Base-by-base conservation (phyloP, 108 stramenopile genomes). In the Craspedostauros australis region DNA sequence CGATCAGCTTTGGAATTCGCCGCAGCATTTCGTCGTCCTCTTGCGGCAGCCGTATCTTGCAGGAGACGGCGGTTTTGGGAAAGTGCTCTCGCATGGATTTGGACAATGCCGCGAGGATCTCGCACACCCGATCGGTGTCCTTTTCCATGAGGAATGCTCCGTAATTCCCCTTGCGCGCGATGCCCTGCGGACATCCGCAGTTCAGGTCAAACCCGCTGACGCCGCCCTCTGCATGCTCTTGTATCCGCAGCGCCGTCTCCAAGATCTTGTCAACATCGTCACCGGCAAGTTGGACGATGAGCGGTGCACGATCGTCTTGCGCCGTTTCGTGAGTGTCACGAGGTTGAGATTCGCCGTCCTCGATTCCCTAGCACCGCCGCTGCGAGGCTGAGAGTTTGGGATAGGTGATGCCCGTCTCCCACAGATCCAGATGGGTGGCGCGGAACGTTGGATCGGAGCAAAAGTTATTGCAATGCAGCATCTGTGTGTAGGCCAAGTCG, bases 111-210 rank as follows among this genome's bases (percentile, higher is more conserved):
- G 54, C 18, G 4, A 87, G 41, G 27, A 87, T 81, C 0, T 73
- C 57, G 38, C 49, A 64, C 7, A 78, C 68, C 4, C 20, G 55
- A 2, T 74, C 76, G 18, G 41, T 30, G 53, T 84, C 85, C 41
- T 91, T 86, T 54, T 96, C 94, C 71, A 97, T 83, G 12, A 99
- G 64, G 54, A 86, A 97, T 0, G 99, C 96, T n/a, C 99, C 99
- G 62, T 98, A 98, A 16, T 75, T 42, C 8, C 96, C 97, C 60
- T 77, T 73, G 33, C 89, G 89, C 0, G 99, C 99, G 55, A 97
- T 98, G 5, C 64, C 69, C 57, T 97, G 96, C 0, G 98, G 98
- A 66, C 98, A 99, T 0, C 98, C 98, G 42, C 91, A 76, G 59
- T 97, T 98, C 60, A 99, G 50, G 63, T 99, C 99, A 31, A 99